These are phyloP conservation scores for Luffa acutangula DNA, from an alignment of 306 rosid genomes.

Conservation along the genomic window DNA sequence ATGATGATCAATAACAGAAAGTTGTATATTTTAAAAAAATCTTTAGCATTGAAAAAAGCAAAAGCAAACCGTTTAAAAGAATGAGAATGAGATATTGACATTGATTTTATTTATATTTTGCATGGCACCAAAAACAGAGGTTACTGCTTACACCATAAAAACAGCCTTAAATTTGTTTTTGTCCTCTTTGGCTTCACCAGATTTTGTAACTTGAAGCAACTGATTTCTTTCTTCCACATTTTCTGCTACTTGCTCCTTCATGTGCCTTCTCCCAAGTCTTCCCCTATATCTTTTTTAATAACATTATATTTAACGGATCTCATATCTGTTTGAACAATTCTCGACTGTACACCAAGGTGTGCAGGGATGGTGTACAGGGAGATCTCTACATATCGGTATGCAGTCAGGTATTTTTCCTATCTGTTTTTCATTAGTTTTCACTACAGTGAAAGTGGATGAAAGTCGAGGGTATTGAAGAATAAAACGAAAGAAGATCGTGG, in stretches of 20 bases:
- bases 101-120: not conserved
- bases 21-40: not conserved
- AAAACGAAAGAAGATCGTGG: not conserved
- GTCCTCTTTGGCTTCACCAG: not conserved
- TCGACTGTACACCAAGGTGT: too few relatives aligned
- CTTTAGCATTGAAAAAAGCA: not conserved
- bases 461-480: not conserved
- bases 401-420: too few relatives aligned
- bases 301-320: not conserved
- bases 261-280: not conserved
- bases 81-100: not conserved
- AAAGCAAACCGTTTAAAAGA: not conserved
- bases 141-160: conserved; percentile 4
- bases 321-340: too few relatives aligned
- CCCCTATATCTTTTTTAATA: not conserved
- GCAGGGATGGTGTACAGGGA: too few relatives aligned
- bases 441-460: not conserved
- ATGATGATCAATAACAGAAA: not conserved
- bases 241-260: conserved; percentile 6
- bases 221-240: not conserved
- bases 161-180: conserved; percentile 1
- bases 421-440: too few relatives aligned
- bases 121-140: not conserved
- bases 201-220: conserved; percentile 2
- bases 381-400: too few relatives aligned